Conservation (phyloP, 768 basidiomycete genomes). For the Leccinum incarnatum region DNA sequence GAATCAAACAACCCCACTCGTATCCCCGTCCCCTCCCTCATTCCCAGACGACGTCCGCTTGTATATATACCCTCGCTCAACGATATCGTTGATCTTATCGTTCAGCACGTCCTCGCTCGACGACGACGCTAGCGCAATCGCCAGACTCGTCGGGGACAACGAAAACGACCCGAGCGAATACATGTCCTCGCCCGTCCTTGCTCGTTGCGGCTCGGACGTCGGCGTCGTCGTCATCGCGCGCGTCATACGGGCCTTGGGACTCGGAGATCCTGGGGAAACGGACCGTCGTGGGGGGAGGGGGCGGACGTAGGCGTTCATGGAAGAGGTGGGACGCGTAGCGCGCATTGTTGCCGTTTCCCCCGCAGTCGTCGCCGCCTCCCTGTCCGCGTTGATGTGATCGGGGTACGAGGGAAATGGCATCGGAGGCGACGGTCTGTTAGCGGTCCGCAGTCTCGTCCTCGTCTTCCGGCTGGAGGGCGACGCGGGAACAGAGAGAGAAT, state of each 20-base stretch:
- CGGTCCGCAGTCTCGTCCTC: constrained; percentile 2
- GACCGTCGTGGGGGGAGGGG: not conserved
- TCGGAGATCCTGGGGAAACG: constrained; percentile 7
- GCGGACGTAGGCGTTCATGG: not conserved
- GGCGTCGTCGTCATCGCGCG: not conserved
- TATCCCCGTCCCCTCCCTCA: not conserved
- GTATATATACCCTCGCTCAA: constrained; percentile 36
- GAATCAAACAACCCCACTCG: no score
- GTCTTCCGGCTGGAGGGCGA: constrained; percentile 14
- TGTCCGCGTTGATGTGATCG: not conserved
- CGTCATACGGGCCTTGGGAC: constrained; percentile 9
- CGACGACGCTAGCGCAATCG: constrained; percentile 20
- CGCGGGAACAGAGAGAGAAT: constrained; percentile 21
- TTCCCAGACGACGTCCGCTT: constrained; percentile 1
- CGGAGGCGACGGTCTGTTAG: constrained; percentile 1
- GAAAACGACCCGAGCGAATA: constrained; percentile 22
- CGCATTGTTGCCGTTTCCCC: not conserved
- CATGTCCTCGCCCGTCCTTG: constrained; percentile 2
- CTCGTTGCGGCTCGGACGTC: not conserved
- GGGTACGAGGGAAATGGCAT: constrained; percentile 28
- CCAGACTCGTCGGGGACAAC: constrained; percentile 24
- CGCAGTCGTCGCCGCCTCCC: not conserved
- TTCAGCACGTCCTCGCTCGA: constrained; percentile 27
- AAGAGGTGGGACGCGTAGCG: not conserved
- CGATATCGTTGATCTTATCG: constrained; percentile 35